Evolutionary conservation across 208 protist species (phyloP).

Genomic region (Trypanosomatidae sp.): DNA sequence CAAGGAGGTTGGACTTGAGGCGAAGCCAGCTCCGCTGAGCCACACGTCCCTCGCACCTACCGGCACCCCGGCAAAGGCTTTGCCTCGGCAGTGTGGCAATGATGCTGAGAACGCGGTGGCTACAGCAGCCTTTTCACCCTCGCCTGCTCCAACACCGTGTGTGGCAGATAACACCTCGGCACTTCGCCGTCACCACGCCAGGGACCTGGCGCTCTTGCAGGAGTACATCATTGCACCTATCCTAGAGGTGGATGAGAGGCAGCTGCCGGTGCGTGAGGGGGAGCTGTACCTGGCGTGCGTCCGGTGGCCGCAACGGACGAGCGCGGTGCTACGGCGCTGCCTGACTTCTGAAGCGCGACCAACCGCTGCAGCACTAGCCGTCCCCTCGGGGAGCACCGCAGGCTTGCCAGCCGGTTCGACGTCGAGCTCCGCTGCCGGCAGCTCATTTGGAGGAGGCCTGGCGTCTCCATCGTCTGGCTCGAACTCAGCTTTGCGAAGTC

Average conservation of each 20-base stretch:
- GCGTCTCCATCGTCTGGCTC: neutral
- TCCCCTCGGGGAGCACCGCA: neutral
- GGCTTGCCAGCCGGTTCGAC: neutral
- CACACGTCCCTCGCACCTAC: slow-evolving; percentile 7
- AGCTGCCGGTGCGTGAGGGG: slow-evolving; percentile 57
- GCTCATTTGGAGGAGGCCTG: slow-evolving; percentile 5
- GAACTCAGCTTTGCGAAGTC: neutral
- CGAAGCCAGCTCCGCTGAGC: slow-evolving; percentile 2
- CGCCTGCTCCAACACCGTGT: slow-evolving; percentile 8
- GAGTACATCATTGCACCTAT: slow-evolving; percentile 68
- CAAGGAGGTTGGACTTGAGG: neutral
- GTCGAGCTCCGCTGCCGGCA: neutral
- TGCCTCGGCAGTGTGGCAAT: neutral
- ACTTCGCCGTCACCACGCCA: slow-evolving; percentile 28
- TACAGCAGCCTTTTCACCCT: slow-evolving; percentile 4
- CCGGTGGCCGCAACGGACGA: slow-evolving; percentile 54
- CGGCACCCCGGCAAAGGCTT: neutral
- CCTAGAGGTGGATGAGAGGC: slow-evolving; percentile 50
- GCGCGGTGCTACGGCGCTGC: slow-evolving; percentile 55
- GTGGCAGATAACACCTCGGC: slow-evolving; percentile 34
- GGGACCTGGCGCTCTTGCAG: slow-evolving; percentile 54
- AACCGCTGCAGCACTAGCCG: neutral
- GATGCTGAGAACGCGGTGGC: neutral
- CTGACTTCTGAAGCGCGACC: slow-evolving; percentile 24
- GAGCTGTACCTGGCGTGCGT: slow-evolving; percentile 65